Evolutionary conservation across 2,329 filamentous ascomycete species (phyloP).

Genomic region (Microdochium nivale): DNA sequence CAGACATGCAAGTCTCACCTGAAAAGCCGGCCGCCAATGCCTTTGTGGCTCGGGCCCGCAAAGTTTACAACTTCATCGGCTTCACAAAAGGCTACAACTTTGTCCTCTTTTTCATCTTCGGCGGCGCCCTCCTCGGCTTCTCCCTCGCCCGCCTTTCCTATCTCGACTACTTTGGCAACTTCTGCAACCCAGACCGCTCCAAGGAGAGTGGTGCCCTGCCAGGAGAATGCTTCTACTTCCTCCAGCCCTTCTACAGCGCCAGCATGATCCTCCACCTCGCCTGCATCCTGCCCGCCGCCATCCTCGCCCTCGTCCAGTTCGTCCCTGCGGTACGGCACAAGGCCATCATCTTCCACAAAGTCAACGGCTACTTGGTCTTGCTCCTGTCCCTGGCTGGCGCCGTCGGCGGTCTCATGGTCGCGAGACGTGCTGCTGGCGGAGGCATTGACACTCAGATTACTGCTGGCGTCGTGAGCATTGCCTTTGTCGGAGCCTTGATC

Average conservation of each 20-base stretch:
- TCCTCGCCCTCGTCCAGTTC: constrained; percentile 40
- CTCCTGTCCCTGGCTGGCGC: constrained; percentile 36
- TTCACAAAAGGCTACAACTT: constrained; percentile 52
- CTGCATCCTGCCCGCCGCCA: constrained; percentile 32
- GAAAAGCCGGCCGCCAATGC: background rate
- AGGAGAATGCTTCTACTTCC: constrained; percentile 33
- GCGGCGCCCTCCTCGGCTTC: constrained; percentile 37
- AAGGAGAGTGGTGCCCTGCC: constrained; percentile 13
- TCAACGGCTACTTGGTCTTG: constrained; percentile 49
- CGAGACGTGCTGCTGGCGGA: constrained; percentile 43
- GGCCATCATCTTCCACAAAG: constrained; percentile 44
- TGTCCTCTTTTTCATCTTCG: constrained; percentile 39
- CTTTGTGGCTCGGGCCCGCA: constrained; percentile 13
- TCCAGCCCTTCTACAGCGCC: constrained; percentile 15
- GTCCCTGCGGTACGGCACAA: constrained; percentile 37
- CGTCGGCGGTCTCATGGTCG: constrained; percentile 44
- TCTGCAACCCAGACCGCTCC: constrained; percentile 17
- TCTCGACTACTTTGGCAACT: constrained; percentile 33
- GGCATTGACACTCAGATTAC: constrained; percentile 37
- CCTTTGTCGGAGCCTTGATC: constrained; percentile 31
- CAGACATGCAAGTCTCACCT: too few species aligned
- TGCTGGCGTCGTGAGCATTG: constrained; percentile 32
- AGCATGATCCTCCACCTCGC: constrained; percentile 38
- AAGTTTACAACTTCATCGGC: constrained; percentile 37
- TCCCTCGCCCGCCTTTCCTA: constrained; percentile 37